These are phyloP conservation scores for Eucalyptus sp. DNA, from an alignment of 345 rosid species.

Conservation along the genomic window DNA sequence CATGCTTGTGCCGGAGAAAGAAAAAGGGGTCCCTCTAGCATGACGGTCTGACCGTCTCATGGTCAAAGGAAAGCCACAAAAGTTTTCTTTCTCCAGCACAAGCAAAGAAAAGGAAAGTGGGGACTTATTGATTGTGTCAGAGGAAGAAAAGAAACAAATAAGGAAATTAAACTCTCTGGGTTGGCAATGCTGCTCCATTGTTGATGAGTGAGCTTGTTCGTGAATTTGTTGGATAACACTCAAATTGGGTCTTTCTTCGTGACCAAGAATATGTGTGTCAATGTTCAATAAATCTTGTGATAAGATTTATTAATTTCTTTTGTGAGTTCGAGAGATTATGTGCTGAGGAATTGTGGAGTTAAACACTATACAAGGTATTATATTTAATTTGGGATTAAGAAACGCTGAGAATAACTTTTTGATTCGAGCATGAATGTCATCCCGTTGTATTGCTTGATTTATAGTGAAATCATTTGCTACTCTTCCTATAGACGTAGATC, in stretches of 20 bases:
- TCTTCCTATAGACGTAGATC: not conserved
- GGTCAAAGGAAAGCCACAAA: no score
- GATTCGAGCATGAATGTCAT: not conserved
- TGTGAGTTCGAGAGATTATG: not conserved
- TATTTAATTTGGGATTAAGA: not conserved
- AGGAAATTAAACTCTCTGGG: not conserved
- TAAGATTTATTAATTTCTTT: not conserved
- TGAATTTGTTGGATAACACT: not conserved
- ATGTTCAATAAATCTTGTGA: not conserved
- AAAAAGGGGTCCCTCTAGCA: no score
- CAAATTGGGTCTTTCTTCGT: not conserved
- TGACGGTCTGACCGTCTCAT: no score
- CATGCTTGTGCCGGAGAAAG: no score
- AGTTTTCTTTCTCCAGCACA: no score
- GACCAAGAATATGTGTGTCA: not conserved
- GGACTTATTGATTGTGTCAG: not conserved
- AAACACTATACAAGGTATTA: not conserved
- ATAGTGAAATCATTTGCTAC: not conserved
- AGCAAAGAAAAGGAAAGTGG: not conserved
- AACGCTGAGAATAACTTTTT: no score
- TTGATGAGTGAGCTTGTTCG: not conserved
- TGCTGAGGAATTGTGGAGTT: fast-evolving
- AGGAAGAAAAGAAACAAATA: not conserved
- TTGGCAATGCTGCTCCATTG: not conserved
- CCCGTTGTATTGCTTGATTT: fast-evolving